Conservation (phyloP, 1,284 basidiomycete species). For the Entoloma clypeatum region DNA sequence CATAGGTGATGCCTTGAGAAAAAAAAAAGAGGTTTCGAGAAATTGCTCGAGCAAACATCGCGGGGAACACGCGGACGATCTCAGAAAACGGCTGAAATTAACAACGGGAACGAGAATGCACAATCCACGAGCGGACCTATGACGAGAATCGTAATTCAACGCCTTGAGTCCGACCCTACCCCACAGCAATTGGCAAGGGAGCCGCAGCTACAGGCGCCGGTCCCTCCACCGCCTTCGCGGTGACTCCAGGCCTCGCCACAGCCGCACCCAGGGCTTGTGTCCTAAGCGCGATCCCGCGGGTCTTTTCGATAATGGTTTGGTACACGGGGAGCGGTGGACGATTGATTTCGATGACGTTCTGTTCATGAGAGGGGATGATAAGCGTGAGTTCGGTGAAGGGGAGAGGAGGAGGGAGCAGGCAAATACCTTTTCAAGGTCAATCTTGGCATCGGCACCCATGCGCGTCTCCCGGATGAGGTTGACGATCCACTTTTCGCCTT, state of each 20-base stretch:
- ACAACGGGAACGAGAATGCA: too few species aligned
- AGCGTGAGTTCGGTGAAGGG: not conserved
- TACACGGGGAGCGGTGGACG: slow-evolving; percentile 88
- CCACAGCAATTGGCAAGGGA: too few species aligned
- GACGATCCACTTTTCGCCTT: slow-evolving; percentile 99
- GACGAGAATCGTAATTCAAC: too few species aligned
- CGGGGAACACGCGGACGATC: too few species aligned
- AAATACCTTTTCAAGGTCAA: slow-evolving; percentile 87
- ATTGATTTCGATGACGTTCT: slow-evolving; percentile 97
- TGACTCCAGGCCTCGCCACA: slow-evolving; percentile 66
- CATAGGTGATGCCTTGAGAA: too few species aligned
- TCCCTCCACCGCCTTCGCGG: too few species aligned
- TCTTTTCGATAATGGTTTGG: slow-evolving; percentile 95
- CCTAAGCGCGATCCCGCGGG: slow-evolving; percentile 86
- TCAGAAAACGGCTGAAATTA: too few species aligned
- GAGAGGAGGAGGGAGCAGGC: not conserved
- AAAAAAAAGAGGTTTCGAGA: too few species aligned
- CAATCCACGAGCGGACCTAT: too few species aligned
- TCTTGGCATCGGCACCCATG: slow-evolving; percentile 94
- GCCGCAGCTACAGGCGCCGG: slow-evolving; percentile 17
- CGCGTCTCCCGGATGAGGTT: slow-evolving; percentile 96
- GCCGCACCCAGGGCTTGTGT: slow-evolving; percentile 90
- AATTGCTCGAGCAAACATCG: too few species aligned
- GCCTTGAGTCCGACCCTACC: too few species aligned
- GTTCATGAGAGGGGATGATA: slow-evolving; percentile 13